These are phyloP conservation scores for Chrysoporthe deuterocubensis DNA, from an alignment of 2,329 filamentous ascomycete species.

Conservation along the genomic window DNA sequence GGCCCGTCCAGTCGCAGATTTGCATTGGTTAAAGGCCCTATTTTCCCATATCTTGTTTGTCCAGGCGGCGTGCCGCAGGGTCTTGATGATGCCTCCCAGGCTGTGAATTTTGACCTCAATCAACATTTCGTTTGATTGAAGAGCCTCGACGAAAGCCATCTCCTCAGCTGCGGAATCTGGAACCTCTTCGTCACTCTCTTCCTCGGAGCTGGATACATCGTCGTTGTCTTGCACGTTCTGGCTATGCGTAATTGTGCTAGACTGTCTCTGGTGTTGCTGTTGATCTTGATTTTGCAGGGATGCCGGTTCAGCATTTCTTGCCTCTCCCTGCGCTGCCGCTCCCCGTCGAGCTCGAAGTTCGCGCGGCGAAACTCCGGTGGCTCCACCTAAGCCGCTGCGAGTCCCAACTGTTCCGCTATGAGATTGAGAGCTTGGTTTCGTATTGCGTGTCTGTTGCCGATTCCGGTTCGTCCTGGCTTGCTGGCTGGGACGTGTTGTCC, in stretches of 20 bases:
- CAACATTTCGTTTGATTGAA: background rate
- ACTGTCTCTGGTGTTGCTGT: background rate
- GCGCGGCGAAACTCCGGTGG: background rate
- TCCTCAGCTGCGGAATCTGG: constrained; percentile 8
- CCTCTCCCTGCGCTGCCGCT: background rate
- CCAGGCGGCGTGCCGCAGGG: constrained; percentile 22
- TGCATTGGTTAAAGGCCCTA: background rate
- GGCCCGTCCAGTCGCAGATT: background rate
- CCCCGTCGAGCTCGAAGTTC: background rate
- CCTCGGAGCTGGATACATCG: background rate
- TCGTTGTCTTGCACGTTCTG: background rate
- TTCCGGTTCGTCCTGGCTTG: background rate
- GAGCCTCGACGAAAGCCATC: constrained; percentile 20
- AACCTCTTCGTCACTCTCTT: background rate
- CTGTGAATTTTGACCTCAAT: constrained; percentile 15
- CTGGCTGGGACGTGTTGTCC: background rate
- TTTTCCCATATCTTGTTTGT: constrained; percentile 12
- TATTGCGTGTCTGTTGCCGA: background rate
- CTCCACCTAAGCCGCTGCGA: background rate
- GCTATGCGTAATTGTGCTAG: background rate
- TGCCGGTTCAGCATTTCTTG: background rate
- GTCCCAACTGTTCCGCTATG: too few species aligned
- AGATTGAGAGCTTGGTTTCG: background rate
- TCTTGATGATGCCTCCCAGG: constrained; percentile 21
- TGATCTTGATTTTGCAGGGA: background rate